Evolutionary conservation across 2,329 filamentous ascomycete genomes (phyloP).

Genomic region (Fusarium luffae): DNA sequence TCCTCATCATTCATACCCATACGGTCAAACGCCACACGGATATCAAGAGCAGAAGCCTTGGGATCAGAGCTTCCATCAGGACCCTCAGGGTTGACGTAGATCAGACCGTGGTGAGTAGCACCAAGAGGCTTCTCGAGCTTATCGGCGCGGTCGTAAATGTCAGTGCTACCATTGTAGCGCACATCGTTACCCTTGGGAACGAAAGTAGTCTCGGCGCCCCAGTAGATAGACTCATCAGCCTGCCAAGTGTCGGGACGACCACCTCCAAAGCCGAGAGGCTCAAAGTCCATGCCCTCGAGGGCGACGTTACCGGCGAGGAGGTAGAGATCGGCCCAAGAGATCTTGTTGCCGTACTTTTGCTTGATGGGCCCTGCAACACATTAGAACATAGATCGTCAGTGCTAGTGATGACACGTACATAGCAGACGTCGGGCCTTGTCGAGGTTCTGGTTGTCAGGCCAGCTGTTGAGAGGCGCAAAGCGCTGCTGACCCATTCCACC

Average conservation of each 20-base stretch:
- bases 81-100: slow-evolving; percentile 85
- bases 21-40: slow-evolving; percentile 78
- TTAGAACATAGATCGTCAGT: background rate
- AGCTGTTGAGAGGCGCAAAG: slow-evolving; percentile 82
- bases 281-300: slow-evolving; percentile 79
- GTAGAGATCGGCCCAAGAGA: slow-evolving; percentile 81
- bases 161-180: slow-evolving; percentile 69
- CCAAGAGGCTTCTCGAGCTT: slow-evolving; percentile 75
- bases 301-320: slow-evolving; percentile 81
- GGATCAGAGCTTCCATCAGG: slow-evolving; percentile 79
- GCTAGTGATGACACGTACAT: slow-evolving; percentile 52
- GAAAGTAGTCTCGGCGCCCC: slow-evolving; percentile 81
- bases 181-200: slow-evolving; percentile 72
- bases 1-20: slow-evolving; percentile 89
- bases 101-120: slow-evolving; percentile 72
- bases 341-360: slow-evolving; percentile 85
- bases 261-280: slow-evolving; percentile 78
- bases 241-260: slow-evolving; percentile 80
- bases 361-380: slow-evolving; percentile 70
- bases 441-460: slow-evolving; percentile 81
- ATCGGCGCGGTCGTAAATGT: slow-evolving; percentile 63
- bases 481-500: slow-evolving; percentile 80
- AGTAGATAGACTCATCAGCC: slow-evolving; percentile 80
- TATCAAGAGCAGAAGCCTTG: slow-evolving; percentile 74
- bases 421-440: slow-evolving; percentile 84